Evolutionary conservation across 257 asterid species (phyloP).

Genomic region (Mitragyna speciosa): DNA sequence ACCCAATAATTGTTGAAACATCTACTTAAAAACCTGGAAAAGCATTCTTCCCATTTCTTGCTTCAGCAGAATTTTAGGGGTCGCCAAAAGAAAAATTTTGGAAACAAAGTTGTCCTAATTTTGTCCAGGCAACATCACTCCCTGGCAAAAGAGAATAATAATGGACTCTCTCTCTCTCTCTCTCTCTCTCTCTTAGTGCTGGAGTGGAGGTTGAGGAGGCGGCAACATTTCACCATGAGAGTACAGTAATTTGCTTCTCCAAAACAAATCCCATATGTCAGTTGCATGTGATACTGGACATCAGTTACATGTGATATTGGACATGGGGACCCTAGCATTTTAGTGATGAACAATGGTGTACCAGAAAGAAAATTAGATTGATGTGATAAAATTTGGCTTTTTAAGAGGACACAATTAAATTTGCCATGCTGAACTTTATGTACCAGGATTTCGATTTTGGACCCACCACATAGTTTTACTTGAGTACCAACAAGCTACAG

Average conservation of each 20-base stretch:
- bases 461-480: slow-evolving; percentile 6
- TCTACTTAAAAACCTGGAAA: slow-evolving; percentile 27
- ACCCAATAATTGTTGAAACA: slow-evolving; percentile 38
- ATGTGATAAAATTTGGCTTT: slow-evolving; percentile 25
- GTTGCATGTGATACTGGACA: no score
- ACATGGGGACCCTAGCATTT: slow-evolving; percentile 32
- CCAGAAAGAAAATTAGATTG: slow-evolving; percentile 26
- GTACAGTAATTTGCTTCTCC: slow-evolving; percentile 35
- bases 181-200: no score
- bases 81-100: slow-evolving; percentile 33
- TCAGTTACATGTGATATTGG: slow-evolving; percentile 41
- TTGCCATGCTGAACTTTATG: slow-evolving; percentile 17
- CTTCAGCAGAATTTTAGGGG: slow-evolving; percentile 33
- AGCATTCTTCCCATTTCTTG: slow-evolving; percentile 32
- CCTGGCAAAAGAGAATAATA: slow-evolving; percentile 24
- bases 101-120: slow-evolving; percentile 35
- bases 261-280: slow-evolving; percentile 39
- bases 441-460: slow-evolving; percentile 12
- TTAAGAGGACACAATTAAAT: slow-evolving; percentile 15
- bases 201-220: slow-evolving; percentile 14
- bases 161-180: background rate
- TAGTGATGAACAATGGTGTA: slow-evolving; percentile 20
- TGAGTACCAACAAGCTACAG: no score
- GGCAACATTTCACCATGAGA: slow-evolving; percentile 25
- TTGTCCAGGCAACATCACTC: slow-evolving; percentile 35